Evolutionary conservation across 108 stramenopile species (phyloP).

Genomic region (Seminavis robusta): DNA sequence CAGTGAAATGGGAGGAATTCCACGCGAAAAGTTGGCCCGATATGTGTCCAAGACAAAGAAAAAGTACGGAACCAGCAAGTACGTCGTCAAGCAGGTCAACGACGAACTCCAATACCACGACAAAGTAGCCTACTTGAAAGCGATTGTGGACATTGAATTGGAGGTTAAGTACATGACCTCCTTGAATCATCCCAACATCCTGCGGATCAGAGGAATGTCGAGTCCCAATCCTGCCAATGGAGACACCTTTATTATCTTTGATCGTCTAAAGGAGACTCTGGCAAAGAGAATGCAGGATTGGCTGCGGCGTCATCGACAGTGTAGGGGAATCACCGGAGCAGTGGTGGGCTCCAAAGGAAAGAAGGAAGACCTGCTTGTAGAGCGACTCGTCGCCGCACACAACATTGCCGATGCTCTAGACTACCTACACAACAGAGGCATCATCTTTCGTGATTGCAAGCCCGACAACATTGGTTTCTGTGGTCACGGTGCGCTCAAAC

Average conservation of each 20-base stretch:
- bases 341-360: slow-evolving; percentile 34
- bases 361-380: slow-evolving; percentile 11
- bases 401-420: slow-evolving; percentile 36
- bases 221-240: slow-evolving; percentile 19
- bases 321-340: slow-evolving; percentile 44
- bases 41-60: no score
- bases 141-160: slow-evolving; percentile 52
- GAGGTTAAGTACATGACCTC: slow-evolving; percentile 51
- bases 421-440: slow-evolving; percentile 32
- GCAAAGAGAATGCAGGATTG: slow-evolving; percentile 27
- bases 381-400: slow-evolving; percentile 38
- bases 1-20: no score
- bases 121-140: slow-evolving; percentile 53
- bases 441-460: slow-evolving; percentile 52
- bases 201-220: slow-evolving; percentile 27
- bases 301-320: slow-evolving; percentile 40
- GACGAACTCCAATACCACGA: slow-evolving; percentile 17
- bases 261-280: slow-evolving; percentile 41
- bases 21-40: no score
- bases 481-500: slow-evolving; percentile 15
- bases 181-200: slow-evolving; percentile 45
- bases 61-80: no score
- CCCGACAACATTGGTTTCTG: slow-evolving; percentile 43
- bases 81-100: slow-evolving; percentile 32
- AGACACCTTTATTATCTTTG: slow-evolving; percentile 39